Evolutionary conservation across 1,139 yeast species (phyloP).

Genomic region (Hyphopichia fennica): DNA sequence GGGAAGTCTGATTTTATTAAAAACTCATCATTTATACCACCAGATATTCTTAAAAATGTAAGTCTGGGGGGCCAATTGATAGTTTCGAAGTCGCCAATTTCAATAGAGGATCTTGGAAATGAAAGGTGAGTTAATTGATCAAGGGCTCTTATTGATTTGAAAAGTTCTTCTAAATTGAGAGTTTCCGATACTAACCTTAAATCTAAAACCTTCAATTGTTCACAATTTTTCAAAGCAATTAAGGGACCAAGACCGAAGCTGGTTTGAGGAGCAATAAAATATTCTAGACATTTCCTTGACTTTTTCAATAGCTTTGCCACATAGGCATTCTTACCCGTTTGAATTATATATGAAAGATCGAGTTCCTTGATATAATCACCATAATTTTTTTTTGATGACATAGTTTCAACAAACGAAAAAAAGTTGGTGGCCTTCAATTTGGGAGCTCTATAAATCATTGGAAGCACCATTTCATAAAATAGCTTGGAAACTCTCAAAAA

Average conservation of each 20-base stretch:
- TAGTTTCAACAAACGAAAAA: constrained; percentile 67
- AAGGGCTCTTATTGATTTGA: constrained; percentile 67
- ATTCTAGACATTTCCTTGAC: constrained; percentile 60
- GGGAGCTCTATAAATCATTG: constrained; percentile 66
- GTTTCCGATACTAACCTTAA: constrained; percentile 90
- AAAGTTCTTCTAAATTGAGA: constrained; percentile 75
- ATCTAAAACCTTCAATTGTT: constrained; percentile 63
- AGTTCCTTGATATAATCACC: constrained; percentile 51
- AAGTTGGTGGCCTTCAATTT: constrained; percentile 66
- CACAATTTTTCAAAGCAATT: constrained; percentile 72
- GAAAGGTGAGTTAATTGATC: constrained; percentile 68
- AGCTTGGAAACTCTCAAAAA: constrained; percentile 60
- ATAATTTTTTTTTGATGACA: constrained; percentile 45
- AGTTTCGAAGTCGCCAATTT: constrained; percentile 58
- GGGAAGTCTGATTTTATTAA: constrained; percentile 70
- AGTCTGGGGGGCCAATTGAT: constrained; percentile 79
- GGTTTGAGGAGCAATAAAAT: constrained; percentile 89
- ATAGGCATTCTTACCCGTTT: constrained; percentile 89
- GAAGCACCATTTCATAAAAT: constrained; percentile 60
- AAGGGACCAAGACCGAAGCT: constrained; percentile 91
- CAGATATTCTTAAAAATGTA: constrained; percentile 73
- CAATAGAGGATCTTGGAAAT: constrained; percentile 86
- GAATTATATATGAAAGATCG: constrained; percentile 77
- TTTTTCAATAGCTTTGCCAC: constrained; percentile 80
- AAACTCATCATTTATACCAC: constrained; percentile 86